Evolutionary conservation across 2,329 filamentous ascomycete species (phyloP).

Genomic region (Juglanconis juglandina): DNA sequence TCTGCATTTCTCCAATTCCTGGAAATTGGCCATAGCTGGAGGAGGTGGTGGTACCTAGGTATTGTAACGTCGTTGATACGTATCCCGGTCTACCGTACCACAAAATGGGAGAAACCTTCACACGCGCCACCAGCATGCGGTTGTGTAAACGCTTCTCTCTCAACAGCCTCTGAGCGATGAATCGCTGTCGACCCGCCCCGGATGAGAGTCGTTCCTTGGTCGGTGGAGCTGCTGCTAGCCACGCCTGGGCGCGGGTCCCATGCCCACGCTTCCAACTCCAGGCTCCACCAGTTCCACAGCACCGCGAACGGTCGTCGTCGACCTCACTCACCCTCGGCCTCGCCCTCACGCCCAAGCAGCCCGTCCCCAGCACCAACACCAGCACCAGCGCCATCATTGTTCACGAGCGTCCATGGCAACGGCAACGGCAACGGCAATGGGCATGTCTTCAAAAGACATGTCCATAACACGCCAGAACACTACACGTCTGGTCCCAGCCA

Average conservation of each 20-base stretch:
- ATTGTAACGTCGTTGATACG: too few species aligned
- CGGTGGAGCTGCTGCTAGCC: constrained; percentile 11
- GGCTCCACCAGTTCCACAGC: neutral
- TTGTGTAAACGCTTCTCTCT: too few species aligned
- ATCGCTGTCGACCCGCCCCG: constrained; percentile 9
- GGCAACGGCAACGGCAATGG: neutral
- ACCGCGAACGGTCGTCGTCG: neutral
- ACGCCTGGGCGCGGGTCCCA: neutral
- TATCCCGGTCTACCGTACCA: too few species aligned
- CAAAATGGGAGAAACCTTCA: too few species aligned
- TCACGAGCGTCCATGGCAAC: neutral
- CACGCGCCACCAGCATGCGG: too few species aligned
- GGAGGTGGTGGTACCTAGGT: too few species aligned
- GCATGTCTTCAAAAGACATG: neutral
- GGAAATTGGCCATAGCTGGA: too few species aligned
- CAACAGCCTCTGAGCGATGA: constrained; percentile 6
- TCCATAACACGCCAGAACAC: neutral
- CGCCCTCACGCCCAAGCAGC: neutral
- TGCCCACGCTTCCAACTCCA: neutral
- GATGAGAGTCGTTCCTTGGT: constrained; percentile 15
- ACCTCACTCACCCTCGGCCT: neutral
- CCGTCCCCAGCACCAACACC: neutral
- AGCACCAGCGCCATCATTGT: neutral
- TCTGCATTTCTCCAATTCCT: too few species aligned
- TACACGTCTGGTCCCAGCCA: too few species aligned